Evolutionary conservation across 2,329 filamentous ascomycete genomes (phyloP), one percentile per base, ranked within the genome.

Genomic region (Botrytis galanthina): DNA sequence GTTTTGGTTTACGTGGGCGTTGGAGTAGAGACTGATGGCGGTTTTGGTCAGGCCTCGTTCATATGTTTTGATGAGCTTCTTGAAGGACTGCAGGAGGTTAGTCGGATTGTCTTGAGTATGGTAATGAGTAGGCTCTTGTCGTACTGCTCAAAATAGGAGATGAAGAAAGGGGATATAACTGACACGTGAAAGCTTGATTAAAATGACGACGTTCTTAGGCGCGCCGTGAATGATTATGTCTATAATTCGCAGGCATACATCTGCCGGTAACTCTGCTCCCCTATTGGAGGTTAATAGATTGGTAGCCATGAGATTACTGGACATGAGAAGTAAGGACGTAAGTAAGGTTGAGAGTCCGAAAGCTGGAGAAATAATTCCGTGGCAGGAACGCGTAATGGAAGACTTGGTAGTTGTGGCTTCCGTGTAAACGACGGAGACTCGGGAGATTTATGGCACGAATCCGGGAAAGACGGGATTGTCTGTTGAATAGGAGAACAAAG

Each of bases 171-270:
- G 39, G 35, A 5, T 7, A 44, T 29, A 48, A 51, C 71, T 69
- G 61, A 69, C 71, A 39, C 63, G 63, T 22, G 71, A 73, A 29
- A 73, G 62, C 26, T 26, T 48, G n/a, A 73, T 22, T 42, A 73
- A 32, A 3, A 39, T 60, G 10, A 54, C 39, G 10, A 44, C 44
- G 8, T 54, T 67, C 54, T 73, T 73, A 5, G 64, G 51, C 8
- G 59, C 42, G 29, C 39, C 35, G 42, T 48, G 37, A 32, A 73
- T 39, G 14, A 42, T 32, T 20, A 68, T 35, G 12, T 70, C 71
- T 42, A 69, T 37, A 26, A 73, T n/a, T 16, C 63, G 44, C 63
- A 73, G 16, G 29, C 71, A 73, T 22, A 73, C 48, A 46, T 73
- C 71, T 7, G 63, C 39, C 26, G 61, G 54, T 64, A 73, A 51